These are phyloP conservation scores for Mycena crocata DNA, from an alignment of 768 basidiomycete species.

Conservation along the genomic window DNA sequence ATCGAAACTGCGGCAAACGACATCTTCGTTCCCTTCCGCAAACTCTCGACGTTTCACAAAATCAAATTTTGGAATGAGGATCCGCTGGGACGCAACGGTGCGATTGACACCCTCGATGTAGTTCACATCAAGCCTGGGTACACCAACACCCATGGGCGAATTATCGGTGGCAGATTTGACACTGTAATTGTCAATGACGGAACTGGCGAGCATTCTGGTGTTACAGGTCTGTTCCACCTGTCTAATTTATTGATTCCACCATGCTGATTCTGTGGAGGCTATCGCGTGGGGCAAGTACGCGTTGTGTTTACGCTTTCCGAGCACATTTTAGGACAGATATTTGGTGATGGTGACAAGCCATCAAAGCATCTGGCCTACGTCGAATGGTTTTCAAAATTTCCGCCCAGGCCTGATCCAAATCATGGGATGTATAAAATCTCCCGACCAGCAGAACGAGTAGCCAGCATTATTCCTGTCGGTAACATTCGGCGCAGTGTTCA, in stretches of 20 bases:
- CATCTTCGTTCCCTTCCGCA: neutral
- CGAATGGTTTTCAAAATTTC: constrained; percentile 42
- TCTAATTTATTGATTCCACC: constrained; percentile 23
- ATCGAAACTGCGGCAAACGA: neutral
- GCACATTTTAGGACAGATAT: neutral
- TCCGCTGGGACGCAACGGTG: neutral
- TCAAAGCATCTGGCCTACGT: constrained; percentile 43
- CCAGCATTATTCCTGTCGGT: constrained; percentile 28
- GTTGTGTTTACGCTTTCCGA: constrained; percentile 17
- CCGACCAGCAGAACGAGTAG: neutral
- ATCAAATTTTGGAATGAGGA: neutral
- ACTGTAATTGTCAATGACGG: constrained; percentile 40
- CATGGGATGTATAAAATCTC: no score
- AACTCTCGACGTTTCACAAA: neutral
- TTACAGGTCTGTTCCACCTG: constrained; percentile 31
- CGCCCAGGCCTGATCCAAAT: neutral
- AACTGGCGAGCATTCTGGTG: constrained; percentile 17
- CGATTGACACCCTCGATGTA: constrained; percentile 9
- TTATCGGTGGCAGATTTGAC: constrained; percentile 42
- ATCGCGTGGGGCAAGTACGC: constrained; percentile 20
- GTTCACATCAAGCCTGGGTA: constrained; percentile 30
- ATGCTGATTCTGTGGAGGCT: constrained; percentile 29
- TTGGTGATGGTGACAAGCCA: constrained; percentile 1
- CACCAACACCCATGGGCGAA: constrained; percentile 19
- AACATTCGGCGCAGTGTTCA: no score